phyloP scores from a whole-genome alignment of 108 stramenopile species.

The Hondaea fermentalgiana region DNA sequence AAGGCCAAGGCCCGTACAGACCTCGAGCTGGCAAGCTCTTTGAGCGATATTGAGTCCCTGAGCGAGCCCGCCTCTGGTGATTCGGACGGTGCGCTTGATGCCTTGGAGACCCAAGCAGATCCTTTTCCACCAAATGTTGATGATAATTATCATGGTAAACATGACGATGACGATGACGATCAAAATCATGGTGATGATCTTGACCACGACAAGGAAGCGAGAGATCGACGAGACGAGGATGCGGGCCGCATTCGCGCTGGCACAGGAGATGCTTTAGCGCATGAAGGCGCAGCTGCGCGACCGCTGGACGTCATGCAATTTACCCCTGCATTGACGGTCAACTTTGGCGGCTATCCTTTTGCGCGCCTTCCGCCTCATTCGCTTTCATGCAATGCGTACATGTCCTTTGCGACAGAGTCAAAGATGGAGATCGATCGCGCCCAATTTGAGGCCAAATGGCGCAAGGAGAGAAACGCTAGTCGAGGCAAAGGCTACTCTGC shows the following conservation, averaged over 20 bases:
- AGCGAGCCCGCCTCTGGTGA: neutral
- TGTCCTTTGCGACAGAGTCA: neutral
- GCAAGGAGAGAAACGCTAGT: neutral
- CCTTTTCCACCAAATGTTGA: too few relatives aligned
- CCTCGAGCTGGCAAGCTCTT: neutral
- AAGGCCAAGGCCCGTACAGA: neutral
- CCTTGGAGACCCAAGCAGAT: too few relatives aligned
- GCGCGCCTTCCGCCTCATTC: neutral
- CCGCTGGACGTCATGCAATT: too few relatives aligned
- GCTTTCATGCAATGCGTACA: neutral
- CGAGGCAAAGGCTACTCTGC: neutral
- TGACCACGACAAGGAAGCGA: too few relatives aligned
- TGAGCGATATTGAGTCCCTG: neutral
- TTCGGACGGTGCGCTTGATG: too few relatives aligned
- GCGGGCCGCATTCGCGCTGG: too few relatives aligned
- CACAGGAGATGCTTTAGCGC: too few relatives aligned
- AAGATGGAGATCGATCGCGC: neutral
- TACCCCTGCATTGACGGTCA: neutral
- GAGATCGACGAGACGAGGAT: too few relatives aligned
- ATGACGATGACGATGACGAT: too few relatives aligned
- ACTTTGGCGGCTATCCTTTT: constrained; percentile 1
- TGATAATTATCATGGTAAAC: too few relatives aligned
- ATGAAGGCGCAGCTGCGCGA: too few relatives aligned
- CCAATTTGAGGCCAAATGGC: neutral
- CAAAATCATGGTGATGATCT: too few relatives aligned